Percentiles rank a stretch among this genome's conserved stretches.
Conservation (phyloP, 2,329 filamentous ascomycete species). For the Penicillium sp. region DNA sequence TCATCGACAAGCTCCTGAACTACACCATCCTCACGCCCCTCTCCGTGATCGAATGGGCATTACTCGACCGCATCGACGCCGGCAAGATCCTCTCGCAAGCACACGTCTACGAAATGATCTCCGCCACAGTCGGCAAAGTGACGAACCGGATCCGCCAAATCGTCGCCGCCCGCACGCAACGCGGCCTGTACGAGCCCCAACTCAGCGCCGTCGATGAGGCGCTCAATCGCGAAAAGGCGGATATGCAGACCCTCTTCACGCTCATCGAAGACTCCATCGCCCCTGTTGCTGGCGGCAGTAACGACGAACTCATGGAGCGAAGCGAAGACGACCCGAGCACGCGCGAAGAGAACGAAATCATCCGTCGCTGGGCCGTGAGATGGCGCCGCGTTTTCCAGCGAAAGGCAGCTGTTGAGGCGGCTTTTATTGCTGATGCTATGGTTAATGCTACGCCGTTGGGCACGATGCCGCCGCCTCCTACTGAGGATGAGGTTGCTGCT, state of each 20-base stretch:
- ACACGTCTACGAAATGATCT: slow-evolving; percentile 85
- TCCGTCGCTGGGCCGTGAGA: slow-evolving; percentile 75
- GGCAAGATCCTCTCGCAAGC: slow-evolving; percentile 67
- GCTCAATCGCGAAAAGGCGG: slow-evolving; percentile 63
- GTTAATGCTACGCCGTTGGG: slow-evolving; percentile 44
- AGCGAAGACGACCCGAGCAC: slow-evolving; percentile 49
- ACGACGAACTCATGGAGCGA: slow-evolving; percentile 71
- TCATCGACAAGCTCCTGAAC: slow-evolving; percentile 95
- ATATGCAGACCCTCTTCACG: slow-evolving; percentile 75
- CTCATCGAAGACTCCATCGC: slow-evolving; percentile 74
- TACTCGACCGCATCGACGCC: slow-evolving; percentile 62
- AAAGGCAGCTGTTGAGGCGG: slow-evolving; percentile 80
- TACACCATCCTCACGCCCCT: slow-evolving; percentile 88
- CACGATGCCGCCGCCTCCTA: slow-evolving; percentile 28
- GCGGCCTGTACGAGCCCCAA: slow-evolving; percentile 52
- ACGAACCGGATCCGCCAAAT: slow-evolving; percentile 81
- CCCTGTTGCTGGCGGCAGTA: slow-evolving; percentile 67
- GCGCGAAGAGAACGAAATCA: slow-evolving; percentile 56
- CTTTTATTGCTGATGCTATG: slow-evolving; percentile 57
- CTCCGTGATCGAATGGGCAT: slow-evolving; percentile 84
- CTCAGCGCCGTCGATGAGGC: slow-evolving; percentile 62
- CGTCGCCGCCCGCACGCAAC: slow-evolving; percentile 58
- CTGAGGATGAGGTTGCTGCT: not conserved
- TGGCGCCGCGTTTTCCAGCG: slow-evolving; percentile 85
- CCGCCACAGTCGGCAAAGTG: slow-evolving; percentile 84